phyloP scores from a whole-genome alignment of 2,329 filamentous ascomycete genomes.

The Penicillium sp. region DNA sequence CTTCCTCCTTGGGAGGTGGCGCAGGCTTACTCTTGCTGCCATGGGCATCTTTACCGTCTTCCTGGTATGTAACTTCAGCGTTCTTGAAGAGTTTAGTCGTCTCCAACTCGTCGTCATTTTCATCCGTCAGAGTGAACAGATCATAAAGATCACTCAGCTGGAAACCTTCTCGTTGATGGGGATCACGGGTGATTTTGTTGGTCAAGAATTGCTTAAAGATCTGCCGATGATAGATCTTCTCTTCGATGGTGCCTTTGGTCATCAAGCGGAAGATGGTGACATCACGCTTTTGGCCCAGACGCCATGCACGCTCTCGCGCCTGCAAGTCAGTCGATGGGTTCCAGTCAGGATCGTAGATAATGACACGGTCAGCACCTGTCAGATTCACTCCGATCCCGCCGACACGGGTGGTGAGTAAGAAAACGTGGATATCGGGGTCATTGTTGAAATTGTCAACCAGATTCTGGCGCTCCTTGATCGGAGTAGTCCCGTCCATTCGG shows the following conservation, averaged over 20 bases:
- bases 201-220: conserved; percentile 98
- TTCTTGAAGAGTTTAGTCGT: conserved; percentile 84
- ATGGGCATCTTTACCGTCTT: conserved; percentile 25
- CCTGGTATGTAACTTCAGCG: conserved; percentile 70
- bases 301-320: conserved; percentile 92
- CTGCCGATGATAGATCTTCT: conserved; percentile 98
- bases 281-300: conserved; percentile 88
- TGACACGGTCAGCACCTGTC: conserved; percentile 91
- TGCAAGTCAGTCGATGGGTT: conserved; percentile 96
- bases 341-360: conserved; percentile 99
- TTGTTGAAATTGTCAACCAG: conserved; percentile 94
- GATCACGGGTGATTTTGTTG: conserved; percentile 92
- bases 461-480: conserved; percentile 81
- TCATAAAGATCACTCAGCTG: conserved; percentile 88
- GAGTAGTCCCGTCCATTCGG: conserved; percentile 91
- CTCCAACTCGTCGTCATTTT: conserved; percentile 70
- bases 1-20: conserved; percentile 26
- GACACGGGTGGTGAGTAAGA: conserved; percentile 92
- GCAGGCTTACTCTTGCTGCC: neutral
- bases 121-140: conserved; percentile 75
- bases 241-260: conserved; percentile 96
- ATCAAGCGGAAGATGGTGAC: conserved; percentile 98
- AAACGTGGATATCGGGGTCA: conserved; percentile 75
- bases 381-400: conserved; percentile 92
- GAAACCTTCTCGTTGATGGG: conserved; percentile 88